Percentiles rank a stretch among this genome's conserved stretches.
Conservation (phyloP, 495 filamentous ascomycete genomes). For the Darksidea phi region DNA sequence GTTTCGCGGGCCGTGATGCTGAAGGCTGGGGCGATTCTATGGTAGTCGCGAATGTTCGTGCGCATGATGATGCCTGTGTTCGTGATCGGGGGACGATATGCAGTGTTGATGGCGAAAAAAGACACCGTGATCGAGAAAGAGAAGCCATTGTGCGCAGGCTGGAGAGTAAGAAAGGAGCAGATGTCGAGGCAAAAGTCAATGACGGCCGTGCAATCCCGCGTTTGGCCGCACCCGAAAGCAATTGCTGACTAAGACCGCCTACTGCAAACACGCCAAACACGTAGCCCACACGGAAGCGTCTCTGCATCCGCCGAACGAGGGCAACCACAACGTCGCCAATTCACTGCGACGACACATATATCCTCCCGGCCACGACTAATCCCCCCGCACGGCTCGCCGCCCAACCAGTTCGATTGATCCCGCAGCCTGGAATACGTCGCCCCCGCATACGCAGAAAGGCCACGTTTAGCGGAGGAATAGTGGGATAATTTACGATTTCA, state of each 20-base stretch:
- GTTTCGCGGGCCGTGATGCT: conserved; percentile 30
- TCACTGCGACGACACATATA: neutral
- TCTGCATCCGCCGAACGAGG: conserved; percentile 24
- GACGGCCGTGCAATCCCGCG: neutral
- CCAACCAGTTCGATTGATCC: neutral
- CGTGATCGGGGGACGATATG: neutral
- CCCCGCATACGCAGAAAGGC: conserved; percentile 10
- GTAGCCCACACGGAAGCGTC: conserved; percentile 29
- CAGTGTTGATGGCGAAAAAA: conserved; percentile 4
- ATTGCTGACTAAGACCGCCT: conserved; percentile 8
- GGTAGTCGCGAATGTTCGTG: conserved; percentile 48
- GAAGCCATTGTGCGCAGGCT: conserved; percentile 18
- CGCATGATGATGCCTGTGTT: neutral
- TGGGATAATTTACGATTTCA: conserved; percentile 1
- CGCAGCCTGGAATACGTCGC: neutral
- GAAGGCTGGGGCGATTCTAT: conserved; percentile 30
- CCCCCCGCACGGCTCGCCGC: neutral
- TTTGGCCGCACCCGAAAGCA: conserved; percentile 6
- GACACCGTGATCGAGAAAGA: conserved; percentile 19
- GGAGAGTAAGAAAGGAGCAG: neutral
- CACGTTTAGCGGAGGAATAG: conserved; percentile 25
- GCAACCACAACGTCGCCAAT: conserved; percentile 22
- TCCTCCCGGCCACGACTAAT: neutral
- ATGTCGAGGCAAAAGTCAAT: neutral
- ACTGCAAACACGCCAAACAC: conserved; percentile 29